Percentiles rank a stretch among this genome's conserved stretches.
These are phyloP conservation scores for Aspergillus steynii DNA, from an alignment of 495 filamentous ascomycete species.

Conservation along the genomic window DNA sequence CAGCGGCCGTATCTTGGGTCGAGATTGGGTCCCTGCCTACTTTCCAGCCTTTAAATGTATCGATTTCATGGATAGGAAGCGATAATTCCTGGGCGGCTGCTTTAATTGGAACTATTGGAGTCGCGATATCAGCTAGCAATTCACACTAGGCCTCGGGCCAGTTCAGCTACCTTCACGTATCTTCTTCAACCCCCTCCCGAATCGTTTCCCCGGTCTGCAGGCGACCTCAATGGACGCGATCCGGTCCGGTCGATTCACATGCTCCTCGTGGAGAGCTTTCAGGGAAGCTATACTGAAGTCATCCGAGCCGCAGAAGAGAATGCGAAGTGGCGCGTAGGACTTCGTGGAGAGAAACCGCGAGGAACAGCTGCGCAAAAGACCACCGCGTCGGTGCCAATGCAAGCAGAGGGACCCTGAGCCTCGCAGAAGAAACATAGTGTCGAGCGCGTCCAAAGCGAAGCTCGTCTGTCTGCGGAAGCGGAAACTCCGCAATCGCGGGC, in stretches of 20 bases:
- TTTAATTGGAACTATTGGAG: constrained; percentile 69
- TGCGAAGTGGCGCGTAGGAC: constrained; percentile 66
- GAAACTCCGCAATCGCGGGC: constrained; percentile 8
- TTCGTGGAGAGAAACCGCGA: constrained; percentile 34
- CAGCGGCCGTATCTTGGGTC: constrained; percentile 13
- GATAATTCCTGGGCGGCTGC: constrained; percentile 58
- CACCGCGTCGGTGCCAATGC: constrained; percentile 15
- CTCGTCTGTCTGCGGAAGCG: constrained; percentile 7
- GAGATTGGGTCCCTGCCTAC: constrained; percentile 39
- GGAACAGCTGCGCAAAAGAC: constrained; percentile 9
- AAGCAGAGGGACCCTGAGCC: constrained; percentile 24
- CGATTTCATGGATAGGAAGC: constrained; percentile 70
- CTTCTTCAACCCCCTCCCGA: constrained; percentile 70
- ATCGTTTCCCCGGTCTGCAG: constrained; percentile 71
- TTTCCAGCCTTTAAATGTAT: constrained; percentile 80
- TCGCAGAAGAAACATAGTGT: constrained; percentile 28
- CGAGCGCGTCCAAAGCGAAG: background rate
- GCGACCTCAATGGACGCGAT: constrained; percentile 88
- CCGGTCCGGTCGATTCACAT: constrained; percentile 48
- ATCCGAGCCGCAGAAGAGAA: constrained; percentile 95
- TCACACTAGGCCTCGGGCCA: constrained; percentile 10
- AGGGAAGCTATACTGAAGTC: constrained; percentile 84
- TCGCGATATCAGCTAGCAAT: constrained; percentile 11
- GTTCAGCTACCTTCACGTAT: constrained; percentile 62
- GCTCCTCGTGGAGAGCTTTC: constrained; percentile 64